Percentiles rank a stretch among this genome's conserved stretches.
phyloP scores from a whole-genome alignment of 495 filamentous ascomycete species.

The Tuber brumale region DNA sequence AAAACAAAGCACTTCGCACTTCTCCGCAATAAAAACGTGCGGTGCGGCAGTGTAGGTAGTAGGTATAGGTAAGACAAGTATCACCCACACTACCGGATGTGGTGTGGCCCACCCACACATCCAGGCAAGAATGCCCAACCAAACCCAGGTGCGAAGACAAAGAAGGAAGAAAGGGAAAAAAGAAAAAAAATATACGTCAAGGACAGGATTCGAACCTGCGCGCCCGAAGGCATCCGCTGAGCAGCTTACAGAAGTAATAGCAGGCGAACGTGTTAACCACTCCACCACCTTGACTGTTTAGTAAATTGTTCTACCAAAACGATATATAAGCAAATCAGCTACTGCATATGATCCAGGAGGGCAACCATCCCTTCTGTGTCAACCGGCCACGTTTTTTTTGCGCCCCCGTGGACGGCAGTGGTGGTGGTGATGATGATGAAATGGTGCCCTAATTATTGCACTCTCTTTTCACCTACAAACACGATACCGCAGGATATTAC shows the following conservation, averaged over 20 bases:
- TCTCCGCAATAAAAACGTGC: background rate
- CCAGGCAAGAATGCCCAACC: background rate
- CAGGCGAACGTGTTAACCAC: constrained; percentile 43
- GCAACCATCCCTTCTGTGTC: background rate
- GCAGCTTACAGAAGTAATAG: constrained; percentile 22
- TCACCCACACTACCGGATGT: background rate
- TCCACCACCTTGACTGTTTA: constrained; percentile 39
- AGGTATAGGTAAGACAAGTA: background rate
- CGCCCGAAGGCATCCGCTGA: constrained; percentile 41
- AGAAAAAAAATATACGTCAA: constrained; percentile 24
- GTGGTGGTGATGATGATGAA: background rate
- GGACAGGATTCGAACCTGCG: constrained; percentile 42
- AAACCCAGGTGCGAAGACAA: background rate
- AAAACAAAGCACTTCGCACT: background rate
- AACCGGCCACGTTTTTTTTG: background rate
- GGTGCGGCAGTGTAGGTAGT: no score
- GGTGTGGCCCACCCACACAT: background rate
- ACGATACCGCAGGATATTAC: background rate
- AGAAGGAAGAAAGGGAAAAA: background rate
- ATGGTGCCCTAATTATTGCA: background rate
- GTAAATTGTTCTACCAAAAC: background rate
- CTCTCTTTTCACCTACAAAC: background rate
- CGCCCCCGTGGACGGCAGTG: background rate
- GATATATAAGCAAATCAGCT: background rate
- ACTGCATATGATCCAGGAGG: no score